A percentile compares a stretch with the other conserved stretches of the same genome.
Evolutionary conservation across 1,139 yeast genomes (phyloP).

Genomic region (Geotrichum phurueaensis): DNA sequence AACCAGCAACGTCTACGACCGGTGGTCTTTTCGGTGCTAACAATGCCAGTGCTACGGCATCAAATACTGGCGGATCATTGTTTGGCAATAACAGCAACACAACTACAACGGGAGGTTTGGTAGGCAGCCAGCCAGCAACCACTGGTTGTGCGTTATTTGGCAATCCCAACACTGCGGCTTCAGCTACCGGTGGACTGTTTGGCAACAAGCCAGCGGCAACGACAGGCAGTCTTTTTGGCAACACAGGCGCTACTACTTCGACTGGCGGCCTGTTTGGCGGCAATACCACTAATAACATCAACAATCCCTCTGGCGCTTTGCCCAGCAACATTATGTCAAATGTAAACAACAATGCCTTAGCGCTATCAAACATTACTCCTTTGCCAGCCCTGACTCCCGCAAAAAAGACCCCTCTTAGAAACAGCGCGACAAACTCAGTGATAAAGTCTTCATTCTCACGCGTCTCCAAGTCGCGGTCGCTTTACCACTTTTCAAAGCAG

Average conservation of each 20-base stretch:
- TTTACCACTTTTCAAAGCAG: slow-evolving; percentile 2
- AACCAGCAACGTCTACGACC: not conserved
- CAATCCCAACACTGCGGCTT: slow-evolving; percentile 7
- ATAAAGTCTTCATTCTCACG: not conserved
- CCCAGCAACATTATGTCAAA: slow-evolving; percentile 30
- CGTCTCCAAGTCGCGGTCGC: not conserved
- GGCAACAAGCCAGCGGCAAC: slow-evolving; percentile 17
- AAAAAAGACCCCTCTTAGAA: not conserved
- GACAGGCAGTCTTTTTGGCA: slow-evolving; percentile 36
- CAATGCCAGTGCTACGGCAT: slow-evolving; percentile 15
- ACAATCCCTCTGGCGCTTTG: slow-evolving; percentile 22
- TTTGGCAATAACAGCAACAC: slow-evolving; percentile 21
- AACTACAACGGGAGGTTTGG: slow-evolving; percentile 17
- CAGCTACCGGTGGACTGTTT: slow-evolving; percentile 28
- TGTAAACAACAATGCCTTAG: slow-evolving; percentile 8
- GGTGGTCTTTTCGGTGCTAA: slow-evolving; percentile 28
- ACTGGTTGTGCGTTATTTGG: slow-evolving; percentile 32
- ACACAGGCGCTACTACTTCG: slow-evolving; percentile 19
- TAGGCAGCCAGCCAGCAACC: slow-evolving; percentile 5
- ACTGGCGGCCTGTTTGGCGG: slow-evolving; percentile 40
- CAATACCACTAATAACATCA: slow-evolving; percentile 11
- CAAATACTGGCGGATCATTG: slow-evolving; percentile 24
- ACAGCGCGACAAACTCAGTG: not conserved
- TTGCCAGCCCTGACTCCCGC: slow-evolving; percentile 9
- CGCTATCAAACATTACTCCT: not conserved